Evolutionary conservation across 495 filamentous ascomycete genomes (phyloP).

Genomic region (Podospora comata): DNA sequence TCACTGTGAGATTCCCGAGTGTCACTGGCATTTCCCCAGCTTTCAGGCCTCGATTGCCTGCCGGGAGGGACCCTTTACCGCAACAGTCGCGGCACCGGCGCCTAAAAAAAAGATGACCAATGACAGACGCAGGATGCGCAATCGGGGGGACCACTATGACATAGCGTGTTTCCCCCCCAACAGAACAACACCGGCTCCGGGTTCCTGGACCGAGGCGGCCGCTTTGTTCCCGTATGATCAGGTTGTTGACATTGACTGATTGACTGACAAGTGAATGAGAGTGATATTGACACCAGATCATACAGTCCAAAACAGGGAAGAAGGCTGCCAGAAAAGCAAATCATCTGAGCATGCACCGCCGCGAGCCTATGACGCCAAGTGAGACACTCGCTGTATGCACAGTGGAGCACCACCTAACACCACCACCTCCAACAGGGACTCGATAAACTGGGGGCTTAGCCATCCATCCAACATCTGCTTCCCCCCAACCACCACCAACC

Average conservation of each 20-base stretch:
- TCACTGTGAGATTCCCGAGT: neutral
- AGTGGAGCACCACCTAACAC: constrained; percentile 5
- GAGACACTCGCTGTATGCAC: constrained; percentile 14
- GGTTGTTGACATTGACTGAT: neutral
- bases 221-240: neutral
- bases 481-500: neutral
- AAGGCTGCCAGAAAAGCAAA: neutral
- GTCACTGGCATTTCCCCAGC: constrained; percentile 10
- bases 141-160: neutral
- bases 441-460: neutral
- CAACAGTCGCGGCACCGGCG: neutral
- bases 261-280: neutral
- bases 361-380: constrained; percentile 8
- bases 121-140: neutral
- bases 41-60: neutral
- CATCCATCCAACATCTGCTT: constrained; percentile 4
- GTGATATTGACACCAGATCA: neutral
- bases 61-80: neutral
- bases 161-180: neutral
- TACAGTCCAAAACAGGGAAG: neutral
- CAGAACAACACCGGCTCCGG: neutral
- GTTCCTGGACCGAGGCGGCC: neutral
- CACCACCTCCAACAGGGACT: neutral
- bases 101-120: constrained; percentile 18
- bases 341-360: constrained; percentile 2